These are phyloP conservation scores for Lasiodiplodia sp. DNA, from an alignment of 2,329 filamentous ascomycete genomes.

Conservation along the genomic window DNA sequence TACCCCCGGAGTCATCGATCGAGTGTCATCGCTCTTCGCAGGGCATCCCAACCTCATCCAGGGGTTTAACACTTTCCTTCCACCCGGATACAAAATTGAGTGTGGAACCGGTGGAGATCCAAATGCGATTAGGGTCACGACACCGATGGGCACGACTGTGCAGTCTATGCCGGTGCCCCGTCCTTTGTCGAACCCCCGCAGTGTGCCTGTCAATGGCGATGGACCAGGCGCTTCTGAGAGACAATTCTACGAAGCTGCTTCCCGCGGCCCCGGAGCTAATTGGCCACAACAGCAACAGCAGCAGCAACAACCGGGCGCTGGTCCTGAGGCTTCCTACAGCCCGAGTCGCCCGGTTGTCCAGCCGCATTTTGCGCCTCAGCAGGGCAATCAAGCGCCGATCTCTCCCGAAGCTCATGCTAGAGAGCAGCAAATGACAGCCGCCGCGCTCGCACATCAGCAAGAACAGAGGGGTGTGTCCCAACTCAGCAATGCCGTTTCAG, in stretches of 20 bases:
- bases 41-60: constrained; percentile 95
- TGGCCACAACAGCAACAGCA: constrained; percentile 47
- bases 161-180: constrained; percentile 75
- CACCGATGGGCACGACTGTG: constrained; percentile 95
- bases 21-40: constrained; percentile 93
- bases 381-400: constrained; percentile 43
- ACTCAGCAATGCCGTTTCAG: constrained; percentile 69
- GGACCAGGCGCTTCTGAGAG: constrained; percentile 51
- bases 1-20: constrained; percentile 95
- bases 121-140: constrained; percentile 95
- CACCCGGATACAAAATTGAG: constrained; percentile 94
- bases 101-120: constrained; percentile 93
- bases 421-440: constrained; percentile 45
- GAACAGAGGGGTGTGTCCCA: constrained; percentile 72
- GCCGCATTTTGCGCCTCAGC: constrained; percentile 45
- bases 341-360: constrained; percentile 54
- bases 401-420: constrained; percentile 47
- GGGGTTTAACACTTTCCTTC: constrained; percentile 97
- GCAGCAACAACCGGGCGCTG: constrained; percentile 40
- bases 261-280: constrained; percentile 38
- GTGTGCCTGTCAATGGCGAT: constrained; percentile 63
- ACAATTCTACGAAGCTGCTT: constrained; percentile 45
- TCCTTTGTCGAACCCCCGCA: constrained; percentile 56
- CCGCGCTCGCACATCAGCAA: constrained; percentile 64
- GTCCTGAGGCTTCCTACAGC: constrained; percentile 51